These are phyloP conservation scores for Chlorella sorokiniana DNA, from an alignment of 139 green algal genomes.

Conservation along the genomic window DNA sequence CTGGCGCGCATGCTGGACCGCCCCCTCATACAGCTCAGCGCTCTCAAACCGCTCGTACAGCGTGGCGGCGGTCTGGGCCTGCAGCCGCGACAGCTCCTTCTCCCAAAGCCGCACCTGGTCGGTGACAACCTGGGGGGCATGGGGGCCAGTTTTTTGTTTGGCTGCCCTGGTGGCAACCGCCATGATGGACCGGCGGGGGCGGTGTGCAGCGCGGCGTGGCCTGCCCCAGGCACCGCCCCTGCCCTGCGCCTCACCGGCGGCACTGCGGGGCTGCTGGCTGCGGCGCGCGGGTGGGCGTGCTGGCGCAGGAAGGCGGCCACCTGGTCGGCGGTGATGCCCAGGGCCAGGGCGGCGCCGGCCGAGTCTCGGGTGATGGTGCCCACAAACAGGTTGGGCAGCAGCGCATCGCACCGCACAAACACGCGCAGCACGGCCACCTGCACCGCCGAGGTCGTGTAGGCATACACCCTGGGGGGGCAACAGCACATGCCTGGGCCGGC, in stretches of 20 bases:
- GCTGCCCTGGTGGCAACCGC: background rate
- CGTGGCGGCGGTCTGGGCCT: slow-evolving; percentile 16
- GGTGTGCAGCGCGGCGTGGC: too few relatives aligned
- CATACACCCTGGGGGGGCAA: slow-evolving; percentile 84
- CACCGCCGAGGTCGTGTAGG: slow-evolving; percentile 76
- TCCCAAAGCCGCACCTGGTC: slow-evolving; percentile 87
- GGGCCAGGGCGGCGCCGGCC: slow-evolving; percentile 64
- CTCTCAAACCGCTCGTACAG: slow-evolving; percentile 76
- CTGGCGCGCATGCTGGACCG: slow-evolving; percentile 39
- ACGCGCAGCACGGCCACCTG: slow-evolving; percentile 73
- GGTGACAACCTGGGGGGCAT: slow-evolving; percentile 60
- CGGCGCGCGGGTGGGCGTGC: slow-evolving; percentile 69
- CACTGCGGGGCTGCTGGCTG: slow-evolving; percentile 56
- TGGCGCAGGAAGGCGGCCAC: slow-evolving; percentile 74
- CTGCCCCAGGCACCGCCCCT: too few relatives aligned
- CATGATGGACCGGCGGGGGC: background rate
- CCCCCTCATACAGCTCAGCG: slow-evolving; percentile 50
- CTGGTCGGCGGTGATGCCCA: slow-evolving; percentile 66
- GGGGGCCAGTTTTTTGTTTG: background rate
- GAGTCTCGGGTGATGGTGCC: slow-evolving; percentile 80
- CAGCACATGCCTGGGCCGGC: too few relatives aligned
- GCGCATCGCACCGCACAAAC: slow-evolving; percentile 77
- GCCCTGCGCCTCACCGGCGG: slow-evolving; percentile 55
- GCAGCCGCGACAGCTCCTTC: slow-evolving; percentile 67
- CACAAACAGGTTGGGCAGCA: slow-evolving; percentile 91